Evolutionary conservation across 495 filamentous ascomycete genomes (phyloP).

Genomic region (Penicillium robsamsonii): DNA sequence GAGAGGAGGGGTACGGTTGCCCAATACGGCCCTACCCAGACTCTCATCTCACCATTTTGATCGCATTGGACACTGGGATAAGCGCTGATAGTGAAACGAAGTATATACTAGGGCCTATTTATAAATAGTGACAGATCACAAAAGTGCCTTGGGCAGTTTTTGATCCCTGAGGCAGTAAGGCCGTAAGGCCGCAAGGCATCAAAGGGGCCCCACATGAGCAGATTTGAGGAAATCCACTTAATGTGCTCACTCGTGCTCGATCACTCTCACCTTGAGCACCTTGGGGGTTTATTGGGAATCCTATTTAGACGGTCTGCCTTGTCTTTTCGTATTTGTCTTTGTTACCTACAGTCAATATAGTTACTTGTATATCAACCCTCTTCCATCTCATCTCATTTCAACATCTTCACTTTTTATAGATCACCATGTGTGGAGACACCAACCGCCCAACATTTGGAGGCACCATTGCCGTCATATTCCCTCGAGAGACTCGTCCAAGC

Average conservation of each 20-base stretch:
- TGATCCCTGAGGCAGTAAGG: not conserved
- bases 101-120: not conserved
- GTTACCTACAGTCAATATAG: not conserved
- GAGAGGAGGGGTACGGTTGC: not conserved
- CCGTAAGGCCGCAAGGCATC: not conserved
- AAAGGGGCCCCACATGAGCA: slow-evolving; percentile 8
- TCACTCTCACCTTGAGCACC: slow-evolving; percentile 21
- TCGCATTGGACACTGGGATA: not conserved
- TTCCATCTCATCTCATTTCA: not conserved
- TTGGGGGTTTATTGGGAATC: slow-evolving; percentile 5
- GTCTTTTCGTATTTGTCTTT: not conserved
- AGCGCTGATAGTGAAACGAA: not conserved
- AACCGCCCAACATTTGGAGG: slow-evolving; percentile 24
- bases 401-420: slow-evolving; percentile 6
- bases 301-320: slow-evolving; percentile 2
- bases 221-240: slow-evolving; percentile 16
- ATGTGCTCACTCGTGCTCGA: slow-evolving; percentile 23
- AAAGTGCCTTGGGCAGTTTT: not conserved
- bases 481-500: slow-evolving; percentile 16
- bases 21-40: not conserved
- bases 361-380: not conserved
- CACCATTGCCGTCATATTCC: slow-evolving; percentile 31
- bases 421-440: slow-evolving; percentile 27
- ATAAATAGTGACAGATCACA: not conserved
- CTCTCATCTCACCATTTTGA: not conserved